Conservation (phyloP, 1,284 basidiomycete genomes). For the Albatrellus sp. region DNA sequence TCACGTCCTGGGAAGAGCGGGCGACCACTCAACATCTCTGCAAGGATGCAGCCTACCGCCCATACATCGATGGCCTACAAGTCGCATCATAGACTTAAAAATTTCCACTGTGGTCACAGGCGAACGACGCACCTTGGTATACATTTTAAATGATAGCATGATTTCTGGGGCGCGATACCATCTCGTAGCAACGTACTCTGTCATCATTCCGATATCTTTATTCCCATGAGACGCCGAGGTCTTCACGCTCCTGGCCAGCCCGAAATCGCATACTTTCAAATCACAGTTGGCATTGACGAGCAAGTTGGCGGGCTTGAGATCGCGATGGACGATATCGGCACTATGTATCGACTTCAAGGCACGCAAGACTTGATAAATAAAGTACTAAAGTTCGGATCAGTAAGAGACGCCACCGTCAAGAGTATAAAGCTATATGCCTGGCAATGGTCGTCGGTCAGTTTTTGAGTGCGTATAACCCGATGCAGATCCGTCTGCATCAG, state of each 20-base stretch:
- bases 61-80: constrained; percentile 67
- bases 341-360: constrained; percentile 79
- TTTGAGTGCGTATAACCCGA: constrained; percentile 81
- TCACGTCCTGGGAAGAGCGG: constrained; percentile 84
- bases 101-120: background rate
- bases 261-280: constrained; percentile 80
- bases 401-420: background rate
- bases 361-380: constrained; percentile 65
- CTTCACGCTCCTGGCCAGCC: constrained; percentile 59
- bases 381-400: constrained; percentile 32
- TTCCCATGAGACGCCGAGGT: constrained; percentile 48
- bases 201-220: constrained; percentile 68
- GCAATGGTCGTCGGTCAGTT: constrained; percentile 82
- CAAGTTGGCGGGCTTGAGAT: constrained; percentile 75
- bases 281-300: constrained; percentile 80
- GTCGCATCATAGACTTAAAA: background rate
- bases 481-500: constrained; percentile 88
- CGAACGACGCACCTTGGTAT: constrained; percentile 38
- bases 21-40: constrained; percentile 72
- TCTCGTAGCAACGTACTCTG: constrained; percentile 75
- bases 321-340: constrained; percentile 71
- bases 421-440: constrained; percentile 32
- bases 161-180: constrained; percentile 85
- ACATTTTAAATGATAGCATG: constrained; percentile 85
- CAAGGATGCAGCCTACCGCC: constrained; percentile 83